Evolutionary conservation across 305 asterid species (phyloP).

Genomic region (Withania somnifera): DNA sequence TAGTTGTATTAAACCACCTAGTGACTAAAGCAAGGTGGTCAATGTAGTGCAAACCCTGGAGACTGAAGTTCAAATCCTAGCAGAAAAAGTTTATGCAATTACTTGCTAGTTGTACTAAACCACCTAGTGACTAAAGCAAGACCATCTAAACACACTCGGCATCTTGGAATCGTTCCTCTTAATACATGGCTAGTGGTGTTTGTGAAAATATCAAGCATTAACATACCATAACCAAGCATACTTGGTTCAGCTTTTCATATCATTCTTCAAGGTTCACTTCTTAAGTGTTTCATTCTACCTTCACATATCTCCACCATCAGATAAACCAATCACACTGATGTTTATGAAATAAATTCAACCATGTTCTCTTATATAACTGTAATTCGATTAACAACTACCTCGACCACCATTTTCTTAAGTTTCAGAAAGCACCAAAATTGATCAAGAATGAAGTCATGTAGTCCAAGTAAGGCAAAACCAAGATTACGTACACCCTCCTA

Average conservation of each 20-base stretch:
- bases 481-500: not conserved
- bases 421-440: not conserved
- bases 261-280: not conserved
- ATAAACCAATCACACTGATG: not conserved
- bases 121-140: not conserved
- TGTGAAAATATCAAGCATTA: not conserved
- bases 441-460: not conserved
- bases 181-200: not conserved
- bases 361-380: not conserved
- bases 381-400: not conserved
- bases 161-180: not conserved
- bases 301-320: not conserved
- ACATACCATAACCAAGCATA: not conserved
- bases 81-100: not conserved
- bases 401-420: not conserved
- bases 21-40: not conserved
- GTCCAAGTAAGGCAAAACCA: not conserved
- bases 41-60: not conserved
- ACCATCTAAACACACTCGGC: not conserved
- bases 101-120: not conserved
- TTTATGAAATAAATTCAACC: not conserved
- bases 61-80: not conserved
- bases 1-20: not conserved
- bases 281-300: not conserved
- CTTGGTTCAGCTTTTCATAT: not conserved